Evolutionary conservation across 225 moss, liverwort and hornwort species (phyloP).

Genomic region (Straminergon stramineum): DNA sequence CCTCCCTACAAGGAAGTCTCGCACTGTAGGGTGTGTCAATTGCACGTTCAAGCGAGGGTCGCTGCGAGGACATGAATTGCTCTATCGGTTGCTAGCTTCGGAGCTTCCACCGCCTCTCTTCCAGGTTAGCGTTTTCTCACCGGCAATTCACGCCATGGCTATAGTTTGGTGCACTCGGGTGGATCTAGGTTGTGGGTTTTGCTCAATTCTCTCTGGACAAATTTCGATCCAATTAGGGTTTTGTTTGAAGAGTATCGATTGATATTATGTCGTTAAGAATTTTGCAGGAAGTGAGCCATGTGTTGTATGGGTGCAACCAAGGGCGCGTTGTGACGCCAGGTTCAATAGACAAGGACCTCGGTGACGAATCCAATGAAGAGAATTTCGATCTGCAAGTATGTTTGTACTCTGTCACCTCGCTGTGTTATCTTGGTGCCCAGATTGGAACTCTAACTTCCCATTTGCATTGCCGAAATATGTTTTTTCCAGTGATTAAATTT

Average conservation of each 20-base stretch:
- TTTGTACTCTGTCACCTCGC: neutral
- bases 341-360: neutral
- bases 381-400: slow-evolving; percentile 49
- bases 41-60: slow-evolving; percentile 1
- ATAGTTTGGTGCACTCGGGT: neutral
- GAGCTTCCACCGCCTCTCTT: slow-evolving; percentile 53
- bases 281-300: slow-evolving; percentile 43
- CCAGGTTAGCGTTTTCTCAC: slow-evolving; percentile 4
- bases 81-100: slow-evolving; percentile 25
- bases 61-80: slow-evolving; percentile 39
- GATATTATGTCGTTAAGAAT: neutral
- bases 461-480: neutral
- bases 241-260: neutral
- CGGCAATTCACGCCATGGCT: neutral
- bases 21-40: no score
- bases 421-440: neutral
- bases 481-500: neutral
- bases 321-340: slow-evolving; percentile 17
- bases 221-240: neutral
- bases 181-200: neutral
- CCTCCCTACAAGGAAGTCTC: no score
- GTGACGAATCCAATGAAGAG: neutral
- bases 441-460: neutral
- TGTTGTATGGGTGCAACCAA: slow-evolving; percentile 45
- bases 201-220: neutral